A percentile compares a stretch with the other conserved stretches of the same genome.
Evolutionary conservation across 148 eudicot species (phyloP).

Genomic region (Silene latifolia): DNA sequence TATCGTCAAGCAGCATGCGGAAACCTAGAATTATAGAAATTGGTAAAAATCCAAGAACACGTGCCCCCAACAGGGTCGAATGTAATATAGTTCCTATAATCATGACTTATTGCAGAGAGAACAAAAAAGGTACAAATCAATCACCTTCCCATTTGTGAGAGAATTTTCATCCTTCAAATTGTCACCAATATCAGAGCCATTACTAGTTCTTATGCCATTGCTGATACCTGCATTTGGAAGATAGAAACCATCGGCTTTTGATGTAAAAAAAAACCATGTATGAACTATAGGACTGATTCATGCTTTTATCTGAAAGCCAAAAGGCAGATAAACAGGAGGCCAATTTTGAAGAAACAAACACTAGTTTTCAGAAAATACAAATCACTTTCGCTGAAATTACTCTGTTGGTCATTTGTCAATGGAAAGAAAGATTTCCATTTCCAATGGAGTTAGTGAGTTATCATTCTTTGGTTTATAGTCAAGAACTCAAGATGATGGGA

Average conservation of each 20-base stretch:
- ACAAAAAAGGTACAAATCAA: slow-evolving; percentile 5
- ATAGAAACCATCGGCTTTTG: neutral
- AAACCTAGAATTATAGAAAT: slow-evolving; percentile 36
- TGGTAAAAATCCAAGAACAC: neutral
- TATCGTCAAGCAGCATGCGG: slow-evolving; percentile 54
- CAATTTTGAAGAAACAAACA: neutral
- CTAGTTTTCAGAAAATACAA: neutral
- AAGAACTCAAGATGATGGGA: neutral
- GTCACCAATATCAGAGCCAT: slow-evolving; percentile 24
- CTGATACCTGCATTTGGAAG: slow-evolving; percentile 25
- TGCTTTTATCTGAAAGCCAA: neutral
- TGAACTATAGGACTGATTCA: neutral
- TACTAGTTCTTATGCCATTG: slow-evolving; percentile 16
- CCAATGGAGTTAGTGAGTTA: neutral
- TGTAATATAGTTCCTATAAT: slow-evolving; percentile 1
- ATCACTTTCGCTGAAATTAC: neutral
- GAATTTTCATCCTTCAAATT: slow-evolving; percentile 24
- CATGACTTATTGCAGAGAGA: neutral
- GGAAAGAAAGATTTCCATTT: neutral
- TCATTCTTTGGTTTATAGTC: neutral
- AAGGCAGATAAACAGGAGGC: neutral
- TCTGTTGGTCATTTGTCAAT: neutral
- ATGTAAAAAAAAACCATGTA: neutral
- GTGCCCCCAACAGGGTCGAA: neutral
- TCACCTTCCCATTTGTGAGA: slow-evolving; percentile 47